Percentiles rank a stretch among this genome's conserved stretches.
These are phyloP conservation scores for Poronia punctata DNA, from an alignment of 495 filamentous ascomycete genomes.

Conservation along the genomic window DNA sequence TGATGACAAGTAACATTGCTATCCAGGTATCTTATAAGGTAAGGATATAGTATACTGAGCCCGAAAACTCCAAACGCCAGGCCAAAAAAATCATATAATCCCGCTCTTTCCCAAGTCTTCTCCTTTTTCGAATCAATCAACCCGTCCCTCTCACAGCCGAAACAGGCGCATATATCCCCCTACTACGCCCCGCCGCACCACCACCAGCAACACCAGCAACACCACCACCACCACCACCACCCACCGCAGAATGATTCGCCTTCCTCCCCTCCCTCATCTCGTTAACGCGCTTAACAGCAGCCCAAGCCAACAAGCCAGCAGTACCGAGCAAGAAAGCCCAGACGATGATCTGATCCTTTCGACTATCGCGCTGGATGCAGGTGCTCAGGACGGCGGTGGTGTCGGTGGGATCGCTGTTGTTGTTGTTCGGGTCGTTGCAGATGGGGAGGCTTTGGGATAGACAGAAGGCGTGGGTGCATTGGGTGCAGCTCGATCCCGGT, in stretches of 20 bases:
- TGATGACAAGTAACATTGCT: too few species aligned
- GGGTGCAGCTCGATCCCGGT: slow-evolving; percentile 53
- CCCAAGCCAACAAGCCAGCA: slow-evolving; percentile 74
- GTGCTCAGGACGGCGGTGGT: slow-evolving; percentile 82
- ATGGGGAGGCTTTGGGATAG: slow-evolving; percentile 75
- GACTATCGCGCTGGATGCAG: slow-evolving; percentile 89
- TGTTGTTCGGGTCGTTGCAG: too few species aligned
- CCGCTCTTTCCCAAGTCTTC: too few species aligned
- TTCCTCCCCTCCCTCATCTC: slow-evolving; percentile 46
- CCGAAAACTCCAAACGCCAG: slow-evolving; percentile 1
- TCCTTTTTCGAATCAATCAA: too few species aligned
- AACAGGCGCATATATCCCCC: slow-evolving; percentile 2
- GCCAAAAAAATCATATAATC: not conserved
- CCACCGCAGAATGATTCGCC: too few species aligned
- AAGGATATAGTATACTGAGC: slow-evolving; percentile 8
- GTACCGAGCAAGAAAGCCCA: slow-evolving; percentile 88
- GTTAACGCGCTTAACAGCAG: slow-evolving; percentile 48
- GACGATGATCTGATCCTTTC: slow-evolving; percentile 85
- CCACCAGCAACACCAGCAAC: not conserved
- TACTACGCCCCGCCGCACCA: not conserved
- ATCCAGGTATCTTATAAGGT: too few species aligned
- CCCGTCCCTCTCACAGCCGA: not conserved
- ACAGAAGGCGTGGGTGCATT: slow-evolving; percentile 91
- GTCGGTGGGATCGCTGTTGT: too few species aligned
- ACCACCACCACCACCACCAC: too few species aligned